Evolutionary conservation across 352 stramenopile species (phyloP), one percentile per base, ranked within the genome.

Genomic region (Achlya hypogyna): DNA sequence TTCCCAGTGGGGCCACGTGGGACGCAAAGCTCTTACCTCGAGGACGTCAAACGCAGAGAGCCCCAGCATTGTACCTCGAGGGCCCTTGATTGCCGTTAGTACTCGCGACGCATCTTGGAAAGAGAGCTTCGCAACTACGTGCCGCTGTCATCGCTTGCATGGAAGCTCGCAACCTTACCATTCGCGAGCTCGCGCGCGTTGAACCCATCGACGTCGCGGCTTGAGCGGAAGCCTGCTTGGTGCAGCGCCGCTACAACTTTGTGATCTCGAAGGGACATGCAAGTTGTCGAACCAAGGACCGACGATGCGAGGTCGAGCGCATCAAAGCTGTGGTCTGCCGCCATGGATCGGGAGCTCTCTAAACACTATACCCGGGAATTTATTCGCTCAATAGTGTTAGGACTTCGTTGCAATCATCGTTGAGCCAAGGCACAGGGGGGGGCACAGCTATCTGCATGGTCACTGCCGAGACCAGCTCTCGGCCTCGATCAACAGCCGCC

Each of bases 151-250:
- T n/a, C 38, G 12, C 12, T 56, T 29, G 23, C 1, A 25, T 53
- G 47, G 16, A 63, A 53, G 16, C 47, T 54, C 29, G 18, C 22
- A 52, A 23, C 18, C 23, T 9, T 29, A 54, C 59, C 59, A 59
- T 65, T 65, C n/a, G 59, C 20, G 10, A 65, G 32, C 29, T 65
- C 59, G n/a, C 59, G 35, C 5, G 42, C 22, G 32, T 65, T 62
- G 12, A 65, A 20, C 10, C 47, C 42, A 28, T 65, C 12, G 12
- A 65, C 25, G 29, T 65, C 59, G 25, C 31, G n/a, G 35, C 27
- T 65, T 6, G 42, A 53, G 35, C 53, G 59, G n/a, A 65, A 65
- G 22, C 59, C 59, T 6, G 59, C 59, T 56, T 65, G 59, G 29
- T 65, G 47, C 59, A 65, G 29, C 12, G 59, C 31, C 42, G 47